These are phyloP conservation scores for Brassica rapa DNA, from an alignment of 345 rosid species.

Conservation along the genomic window DNA sequence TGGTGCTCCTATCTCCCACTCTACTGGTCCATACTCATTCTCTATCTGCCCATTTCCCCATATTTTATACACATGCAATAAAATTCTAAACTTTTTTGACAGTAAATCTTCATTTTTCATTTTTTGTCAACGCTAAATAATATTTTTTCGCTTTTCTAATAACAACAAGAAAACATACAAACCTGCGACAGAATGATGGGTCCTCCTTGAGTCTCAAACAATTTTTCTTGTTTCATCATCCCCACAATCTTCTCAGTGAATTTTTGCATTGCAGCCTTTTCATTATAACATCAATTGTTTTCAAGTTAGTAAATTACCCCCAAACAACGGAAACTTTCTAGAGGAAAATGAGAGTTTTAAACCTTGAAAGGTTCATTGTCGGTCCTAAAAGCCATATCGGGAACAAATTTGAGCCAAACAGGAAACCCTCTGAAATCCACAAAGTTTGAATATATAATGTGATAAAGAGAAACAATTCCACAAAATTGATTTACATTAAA, in stretches of 20 bases:
- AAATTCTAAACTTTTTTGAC: background rate
- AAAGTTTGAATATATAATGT: background rate
- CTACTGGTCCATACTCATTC: conserved; percentile 64
- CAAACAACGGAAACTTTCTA: background rate
- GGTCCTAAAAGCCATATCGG: conserved; percentile 83
- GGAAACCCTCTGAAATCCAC: conserved; percentile 37
- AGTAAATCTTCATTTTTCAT: no score
- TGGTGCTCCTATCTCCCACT: conserved; percentile 51
- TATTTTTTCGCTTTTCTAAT: background rate
- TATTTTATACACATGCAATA: background rate
- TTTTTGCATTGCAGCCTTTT: conserved; percentile 71
- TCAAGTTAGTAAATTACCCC: background rate
- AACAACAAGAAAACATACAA: conserved; percentile 10
- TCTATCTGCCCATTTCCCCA: conserved; percentile 54
- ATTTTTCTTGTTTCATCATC: conserved; percentile 69
- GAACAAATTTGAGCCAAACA: conserved; percentile 80
- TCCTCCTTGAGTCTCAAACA: conserved; percentile 82
- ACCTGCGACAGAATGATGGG: conserved; percentile 88
- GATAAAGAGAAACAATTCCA: background rate
- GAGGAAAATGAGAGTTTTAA: background rate
- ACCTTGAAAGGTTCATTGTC: conserved; percentile 88
- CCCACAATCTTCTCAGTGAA: conserved; percentile 75
- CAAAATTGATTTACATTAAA: background rate
- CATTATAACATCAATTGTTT: conserved; percentile 41
- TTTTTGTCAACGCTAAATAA: background rate